Percentiles rank a stretch among this genome's conserved stretches.
Conservation (phyloP, 2,329 filamentous ascomycete species). For the Pseudonectria buxi region DNA sequence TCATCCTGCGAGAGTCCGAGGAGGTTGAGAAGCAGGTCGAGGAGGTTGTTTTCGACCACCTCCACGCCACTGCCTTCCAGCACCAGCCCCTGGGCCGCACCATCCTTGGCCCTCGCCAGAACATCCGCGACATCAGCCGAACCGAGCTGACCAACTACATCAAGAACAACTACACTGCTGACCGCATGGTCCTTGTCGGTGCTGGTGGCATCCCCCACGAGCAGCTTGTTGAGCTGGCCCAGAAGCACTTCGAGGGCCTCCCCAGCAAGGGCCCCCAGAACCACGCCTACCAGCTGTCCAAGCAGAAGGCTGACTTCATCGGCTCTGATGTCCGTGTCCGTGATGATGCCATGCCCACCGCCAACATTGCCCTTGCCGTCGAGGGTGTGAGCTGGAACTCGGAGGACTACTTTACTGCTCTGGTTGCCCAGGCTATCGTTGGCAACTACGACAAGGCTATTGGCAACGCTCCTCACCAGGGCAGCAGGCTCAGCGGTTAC, state of each 20-base stretch:
- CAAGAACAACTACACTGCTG: conserved; percentile 98
- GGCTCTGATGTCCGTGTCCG: conserved; percentile 93
- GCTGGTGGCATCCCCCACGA: conserved; percentile 90
- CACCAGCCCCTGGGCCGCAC: conserved; percentile 93
- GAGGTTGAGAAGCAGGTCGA: conserved; percentile 99
- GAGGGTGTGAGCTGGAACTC: conserved; percentile 99
- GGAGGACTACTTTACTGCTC: conserved; percentile 96
- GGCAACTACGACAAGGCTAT: conserved; percentile 99
- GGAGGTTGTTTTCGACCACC: conserved; percentile 98
- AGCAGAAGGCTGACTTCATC: conserved; percentile 89
- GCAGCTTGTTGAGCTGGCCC: conserved; percentile 88
- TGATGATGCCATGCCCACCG: conserved; percentile 91
- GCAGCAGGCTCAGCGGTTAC: conserved; percentile 94
- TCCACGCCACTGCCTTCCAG: conserved; percentile 97
- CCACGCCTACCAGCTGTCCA: conserved; percentile 68
- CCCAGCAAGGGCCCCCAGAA: conserved; percentile 69
- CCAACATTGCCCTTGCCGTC: conserved; percentile 96
- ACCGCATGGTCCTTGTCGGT: conserved; percentile 98
- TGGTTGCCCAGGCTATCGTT: conserved; percentile 96
- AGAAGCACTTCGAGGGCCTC: conserved; percentile 85
- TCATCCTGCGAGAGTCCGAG: conserved; percentile 97
- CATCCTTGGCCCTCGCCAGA: conserved; percentile 94
- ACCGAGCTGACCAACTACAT: conserved; percentile 92
- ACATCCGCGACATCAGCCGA: conserved; percentile 93
- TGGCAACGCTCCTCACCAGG: conserved; percentile 94